Evolutionary conservation across 1,139 yeast species (phyloP), one percentile per base, ranked within the genome.

Genomic region (Pichia sp.): DNA sequence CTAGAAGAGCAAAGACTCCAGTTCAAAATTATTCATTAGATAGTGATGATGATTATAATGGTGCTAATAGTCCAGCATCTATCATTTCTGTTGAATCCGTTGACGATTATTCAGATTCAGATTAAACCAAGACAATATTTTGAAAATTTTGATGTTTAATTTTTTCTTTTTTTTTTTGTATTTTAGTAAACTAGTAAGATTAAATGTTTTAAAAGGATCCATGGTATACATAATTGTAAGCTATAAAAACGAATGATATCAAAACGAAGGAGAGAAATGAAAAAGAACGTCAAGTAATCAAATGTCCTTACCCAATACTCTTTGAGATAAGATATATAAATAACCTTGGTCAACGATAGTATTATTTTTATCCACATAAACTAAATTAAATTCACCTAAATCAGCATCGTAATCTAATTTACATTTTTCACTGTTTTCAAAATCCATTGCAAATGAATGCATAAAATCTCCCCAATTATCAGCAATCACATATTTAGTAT

Each of bases 401-500:
- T 90, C 97, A 59, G 95, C 77, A 38, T 97, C 97, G 66, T 87
- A 89, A 46, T 87, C 62, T 49, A 90, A 86, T 25, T 87, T 40
- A 39, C 56, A 51, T 12, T 48, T 38, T 2, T 35, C 13, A 2
- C 43, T 86, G 64, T 89, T 96, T 60, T 77, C 79, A 51, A 76
- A 69, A 60, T 77, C 83, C 18, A 63, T 63, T 4, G 73, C 74
- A 51, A 68, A 72, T 13, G 59, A 63, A 52, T 68, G 69, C 40
- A 79, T 58, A 53, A 79, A 79, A 50, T 77, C 80, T 37, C 74
- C 74, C 68, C 80, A 77, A 48, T 67, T 68, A 12, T 66, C 58
- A 5, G 82, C 80, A 49, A 79, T 61, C n/a, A 78, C 82, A 50
- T 76, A 66, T 57, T 78, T 78, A 43, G 82, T 76, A 61, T 79